Evolutionary conservation across 306 rosid species (phyloP).

Genomic region (Canavalia gladiata): DNA sequence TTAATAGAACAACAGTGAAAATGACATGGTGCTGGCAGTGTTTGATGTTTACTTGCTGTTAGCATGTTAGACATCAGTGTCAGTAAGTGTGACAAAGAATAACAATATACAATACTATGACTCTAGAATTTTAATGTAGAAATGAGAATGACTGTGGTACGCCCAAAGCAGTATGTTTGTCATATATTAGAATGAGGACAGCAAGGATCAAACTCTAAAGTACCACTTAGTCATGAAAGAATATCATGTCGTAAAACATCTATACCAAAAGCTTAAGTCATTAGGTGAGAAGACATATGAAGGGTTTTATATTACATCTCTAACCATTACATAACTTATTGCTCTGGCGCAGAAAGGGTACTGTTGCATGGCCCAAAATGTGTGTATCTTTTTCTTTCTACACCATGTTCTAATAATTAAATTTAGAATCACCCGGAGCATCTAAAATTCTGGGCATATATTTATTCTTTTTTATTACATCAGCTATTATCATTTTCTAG

Average conservation of each 20-base stretch:
- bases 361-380: background rate
- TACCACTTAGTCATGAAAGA: background rate
- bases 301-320: background rate
- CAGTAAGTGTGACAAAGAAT: background rate
- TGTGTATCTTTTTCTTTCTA: background rate
- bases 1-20: constrained; percentile 18
- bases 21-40: constrained; percentile 13
- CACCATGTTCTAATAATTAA: background rate
- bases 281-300: background rate
- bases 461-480: constrained; percentile 46
- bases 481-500: constrained; percentile 57
- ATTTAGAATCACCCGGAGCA: background rate
- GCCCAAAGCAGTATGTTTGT: too few relatives aligned
- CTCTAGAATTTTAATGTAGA: background rate
- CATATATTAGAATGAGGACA: too few relatives aligned
- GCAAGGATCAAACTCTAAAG: background rate
- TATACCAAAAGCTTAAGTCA: background rate
- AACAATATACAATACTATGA: background rate
- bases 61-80: constrained; percentile 23
- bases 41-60: constrained; percentile 30
- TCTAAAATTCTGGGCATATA: constrained; percentile 26
- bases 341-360: background rate
- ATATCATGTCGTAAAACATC: background rate
- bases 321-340: background rate
- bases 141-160: too few relatives aligned